Percentiles rank a stretch among this genome's conserved stretches.
These are phyloP conservation scores for Scleroderma bovista DNA, from an alignment of 768 basidiomycete genomes.

Conservation along the genomic window DNA sequence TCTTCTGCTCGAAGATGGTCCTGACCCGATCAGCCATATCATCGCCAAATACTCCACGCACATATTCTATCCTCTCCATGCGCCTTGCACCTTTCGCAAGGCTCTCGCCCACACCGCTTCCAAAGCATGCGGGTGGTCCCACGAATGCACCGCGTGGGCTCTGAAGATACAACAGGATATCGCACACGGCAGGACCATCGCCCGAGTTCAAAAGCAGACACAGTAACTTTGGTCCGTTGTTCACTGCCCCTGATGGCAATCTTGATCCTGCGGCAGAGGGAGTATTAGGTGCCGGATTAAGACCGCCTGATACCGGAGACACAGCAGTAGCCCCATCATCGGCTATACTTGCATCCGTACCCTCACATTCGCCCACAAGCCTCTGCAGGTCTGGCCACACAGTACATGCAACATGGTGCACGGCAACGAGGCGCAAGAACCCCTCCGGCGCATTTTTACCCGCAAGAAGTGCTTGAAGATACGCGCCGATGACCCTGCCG, in stretches of 20 bases:
- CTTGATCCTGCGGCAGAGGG: background rate
- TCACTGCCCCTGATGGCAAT: background rate
- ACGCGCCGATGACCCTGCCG: conserved; percentile 55
- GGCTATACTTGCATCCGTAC: conserved; percentile 39
- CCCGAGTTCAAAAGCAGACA: conserved; percentile 38
- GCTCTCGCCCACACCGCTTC: conserved; percentile 14
- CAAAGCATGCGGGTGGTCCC: conserved; percentile 50
- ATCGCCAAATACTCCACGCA: conserved; percentile 8
- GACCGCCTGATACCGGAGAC: background rate
- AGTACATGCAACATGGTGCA: conserved; percentile 74
- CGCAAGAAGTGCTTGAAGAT: conserved; percentile 49
- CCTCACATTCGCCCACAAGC: conserved; percentile 11
- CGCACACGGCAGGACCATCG: conserved; percentile 38
- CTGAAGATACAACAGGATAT: conserved; percentile 58
- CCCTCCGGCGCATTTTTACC: conserved; percentile 37
- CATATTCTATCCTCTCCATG: conserved; percentile 12
- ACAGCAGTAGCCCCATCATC: conserved; percentile 27
- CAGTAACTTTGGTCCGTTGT: background rate
- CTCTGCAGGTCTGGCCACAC: conserved; percentile 65
- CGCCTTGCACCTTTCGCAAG: conserved; percentile 5
- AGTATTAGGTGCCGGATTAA: background rate
- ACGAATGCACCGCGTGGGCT: conserved; percentile 28
- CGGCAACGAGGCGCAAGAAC: conserved; percentile 60
- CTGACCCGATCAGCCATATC: conserved; percentile 9
- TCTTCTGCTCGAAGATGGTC: conserved; percentile 5